A percentile compares a stretch with the other conserved stretches of the same genome.
phyloP scores from a whole-genome alignment of 225 moss, liverwort and hornwort species.

The Physcomitrellopsis africana region DNA sequence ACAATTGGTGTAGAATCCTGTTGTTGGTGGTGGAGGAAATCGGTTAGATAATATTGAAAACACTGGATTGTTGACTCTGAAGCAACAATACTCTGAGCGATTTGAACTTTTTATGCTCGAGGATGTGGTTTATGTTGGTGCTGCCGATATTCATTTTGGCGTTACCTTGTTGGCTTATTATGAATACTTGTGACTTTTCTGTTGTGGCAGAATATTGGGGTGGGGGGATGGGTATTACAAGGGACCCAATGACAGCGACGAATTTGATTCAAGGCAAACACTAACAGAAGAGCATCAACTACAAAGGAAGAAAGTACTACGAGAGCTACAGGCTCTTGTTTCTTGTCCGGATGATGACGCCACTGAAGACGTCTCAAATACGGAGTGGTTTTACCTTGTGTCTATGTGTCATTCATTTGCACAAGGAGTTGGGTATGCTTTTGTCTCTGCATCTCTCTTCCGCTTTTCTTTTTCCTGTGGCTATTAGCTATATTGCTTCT shows the following conservation, averaged over 20 bases:
- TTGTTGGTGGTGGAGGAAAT: too few species aligned
- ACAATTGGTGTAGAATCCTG: too few species aligned
- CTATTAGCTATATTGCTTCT: constrained; percentile 8
- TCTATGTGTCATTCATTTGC: constrained; percentile 82
- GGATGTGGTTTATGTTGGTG: constrained; percentile 7
- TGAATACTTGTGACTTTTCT: constrained; percentile 16
- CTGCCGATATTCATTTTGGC: constrained; percentile 11
- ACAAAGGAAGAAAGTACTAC: constrained; percentile 70
- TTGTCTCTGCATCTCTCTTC: constrained; percentile 10
- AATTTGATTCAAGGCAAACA: constrained; percentile 48
- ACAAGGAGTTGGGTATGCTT: constrained; percentile 70
- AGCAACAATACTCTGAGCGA: not conserved
- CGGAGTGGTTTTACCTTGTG: constrained; percentile 93
- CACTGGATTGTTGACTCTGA: not conserved
- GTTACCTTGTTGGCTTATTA: constrained; percentile 7
- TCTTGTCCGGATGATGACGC: constrained; percentile 56
- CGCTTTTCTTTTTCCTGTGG: constrained; percentile 11
- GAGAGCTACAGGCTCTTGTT: constrained; percentile 76
- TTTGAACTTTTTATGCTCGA: not conserved
- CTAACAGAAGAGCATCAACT: constrained; percentile 64
- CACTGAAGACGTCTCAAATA: constrained; percentile 75
- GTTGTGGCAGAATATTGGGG: constrained; percentile 65
- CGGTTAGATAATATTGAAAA: too few species aligned
- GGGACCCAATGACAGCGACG: constrained; percentile 64
- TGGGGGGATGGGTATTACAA: constrained; percentile 95